These are phyloP conservation scores for Balakata baccata DNA, from an alignment of 345 rosid genomes.

Conservation along the genomic window DNA sequence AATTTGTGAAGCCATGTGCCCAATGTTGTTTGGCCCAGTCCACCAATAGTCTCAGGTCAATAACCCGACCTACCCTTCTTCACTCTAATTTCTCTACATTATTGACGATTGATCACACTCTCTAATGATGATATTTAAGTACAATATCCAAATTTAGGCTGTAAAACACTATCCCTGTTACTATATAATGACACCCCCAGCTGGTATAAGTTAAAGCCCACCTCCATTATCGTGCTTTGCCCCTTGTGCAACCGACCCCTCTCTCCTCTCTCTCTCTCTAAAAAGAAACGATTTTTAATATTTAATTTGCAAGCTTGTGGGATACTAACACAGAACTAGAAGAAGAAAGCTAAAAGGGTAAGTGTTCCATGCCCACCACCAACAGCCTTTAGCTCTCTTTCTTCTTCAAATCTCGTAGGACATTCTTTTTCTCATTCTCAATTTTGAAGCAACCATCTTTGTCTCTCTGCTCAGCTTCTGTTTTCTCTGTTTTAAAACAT, in stretches of 20 bases:
- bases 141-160: background rate
- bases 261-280: background rate
- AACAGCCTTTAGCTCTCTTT: conserved; percentile 34
- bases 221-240: conserved; percentile 12
- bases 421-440: conserved; percentile 7
- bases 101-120: background rate
- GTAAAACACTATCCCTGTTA: background rate
- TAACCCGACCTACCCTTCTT: background rate
- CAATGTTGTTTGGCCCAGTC: background rate
- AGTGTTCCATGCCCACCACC: conserved; percentile 29
- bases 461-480: conserved; percentile 6
- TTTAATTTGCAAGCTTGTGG: background rate
- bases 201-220: background rate
- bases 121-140: background rate
- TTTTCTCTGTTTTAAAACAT: conserved; percentile 26
- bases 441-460: conserved; percentile 15
- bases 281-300: background rate
- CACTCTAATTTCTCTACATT: background rate
- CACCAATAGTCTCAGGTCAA: background rate
- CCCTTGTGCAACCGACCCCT: conserved; percentile 9
- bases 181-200: conserved; percentile 7
- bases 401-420: conserved; percentile 11
- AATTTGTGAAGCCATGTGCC: background rate
- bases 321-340: background rate
- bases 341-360: background rate